Base-by-base conservation (phyloP, 306 rosid species). In the Benincasa hispida region DNA sequence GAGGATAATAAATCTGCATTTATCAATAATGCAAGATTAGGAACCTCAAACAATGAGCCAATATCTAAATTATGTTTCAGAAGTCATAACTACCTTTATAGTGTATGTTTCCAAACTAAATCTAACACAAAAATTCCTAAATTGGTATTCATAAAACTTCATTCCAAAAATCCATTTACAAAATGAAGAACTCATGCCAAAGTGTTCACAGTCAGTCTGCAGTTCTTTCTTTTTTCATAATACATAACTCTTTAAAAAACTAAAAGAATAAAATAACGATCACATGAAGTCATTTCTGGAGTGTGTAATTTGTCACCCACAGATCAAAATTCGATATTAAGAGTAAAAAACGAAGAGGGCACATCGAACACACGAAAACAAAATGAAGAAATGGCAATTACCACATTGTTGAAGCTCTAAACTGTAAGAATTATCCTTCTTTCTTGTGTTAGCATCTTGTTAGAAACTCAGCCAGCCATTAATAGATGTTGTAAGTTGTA, bases 401-500 rank as follows among this genome's bases (percentile, higher is more conserved):
- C 56, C 57, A 45, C 39, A 69, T 45, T 25, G 22, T 69, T 24
- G 75, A 47, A 45, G 54, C 24, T 45, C 13, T 45, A 24, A 69
- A 69, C 57, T 69, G 75, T 15, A 47, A 24, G 21, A 24, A 6
- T 39, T 24, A 68, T 42, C 55, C 55, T 68, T 68, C 12, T 66
- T 68, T 66, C 50, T n/a, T 39, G 53, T 45, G 75, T 69, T 25
- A 69, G 75, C 35, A 69, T 45, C 37, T 28, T 67, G 74, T 67
- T 27, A 67, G 74, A 67, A 15, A 69, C 57, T 22, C 37, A 69
- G 57, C 24, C 56, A 24, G 57, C 57, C 53, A 39, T 67, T 67
- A 65, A 50, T 45, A 50, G 55, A 50, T 50, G 55, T 1, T 50
- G 55, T 50, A 67, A 21, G 54, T 39, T 67, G 74, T 67, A 27